Percentiles rank a stretch among this genome's conserved stretches.
Conservation (phyloP, 148 eudicot genomes). For the Hydrangea macrophylla region DNA sequence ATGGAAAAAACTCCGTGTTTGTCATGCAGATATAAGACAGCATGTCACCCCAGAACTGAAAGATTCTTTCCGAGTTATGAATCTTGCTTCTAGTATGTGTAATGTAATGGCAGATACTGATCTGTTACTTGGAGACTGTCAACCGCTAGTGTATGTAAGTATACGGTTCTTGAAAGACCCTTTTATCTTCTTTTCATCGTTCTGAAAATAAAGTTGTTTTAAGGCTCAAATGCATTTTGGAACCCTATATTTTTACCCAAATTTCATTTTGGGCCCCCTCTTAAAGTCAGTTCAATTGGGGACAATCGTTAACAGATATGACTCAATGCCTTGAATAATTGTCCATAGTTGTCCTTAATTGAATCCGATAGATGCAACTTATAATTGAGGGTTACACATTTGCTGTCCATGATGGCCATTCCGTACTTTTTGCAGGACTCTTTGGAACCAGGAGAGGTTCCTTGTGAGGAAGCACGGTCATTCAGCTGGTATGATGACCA, state of each 20-base stretch:
- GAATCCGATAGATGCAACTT: no score
- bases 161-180: background rate
- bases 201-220: no score
- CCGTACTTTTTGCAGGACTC: constrained; percentile 46
- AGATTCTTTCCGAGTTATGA: constrained; percentile 38
- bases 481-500: constrained; percentile 64
- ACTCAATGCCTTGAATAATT: no score
- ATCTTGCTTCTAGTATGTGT: constrained; percentile 50
- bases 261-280: no score
- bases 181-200: background rate
- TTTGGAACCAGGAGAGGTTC: constrained; percentile 31
- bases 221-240: no score
- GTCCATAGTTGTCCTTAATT: no score
- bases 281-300: no score
- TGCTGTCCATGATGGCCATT: constrained; percentile 17
- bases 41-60: constrained; percentile 47
- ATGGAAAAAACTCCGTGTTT: constrained; percentile 62
- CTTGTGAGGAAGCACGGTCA: constrained; percentile 43
- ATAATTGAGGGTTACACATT: constrained; percentile 7
- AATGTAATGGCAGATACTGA: constrained; percentile 77
- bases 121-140: constrained; percentile 59
- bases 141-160: constrained; percentile 42
- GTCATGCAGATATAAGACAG: constrained; percentile 42
- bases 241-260: no score
- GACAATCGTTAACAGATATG: no score